These are phyloP conservation scores for Exophiala bonariae DNA, from an alignment of 2,329 filamentous ascomycete species.

Conservation along the genomic window DNA sequence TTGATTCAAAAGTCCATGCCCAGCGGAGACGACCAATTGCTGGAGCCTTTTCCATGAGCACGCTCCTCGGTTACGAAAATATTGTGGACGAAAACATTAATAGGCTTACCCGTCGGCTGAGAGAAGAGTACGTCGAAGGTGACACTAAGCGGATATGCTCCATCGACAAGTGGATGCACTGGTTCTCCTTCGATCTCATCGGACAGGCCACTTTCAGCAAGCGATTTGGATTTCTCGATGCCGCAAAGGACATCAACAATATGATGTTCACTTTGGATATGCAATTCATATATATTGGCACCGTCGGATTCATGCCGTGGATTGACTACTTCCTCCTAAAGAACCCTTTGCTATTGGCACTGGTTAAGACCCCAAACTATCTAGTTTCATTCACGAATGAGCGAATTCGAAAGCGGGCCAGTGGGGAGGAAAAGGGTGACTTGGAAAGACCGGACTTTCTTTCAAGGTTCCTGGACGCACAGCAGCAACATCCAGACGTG, in stretches of 20 bases:
- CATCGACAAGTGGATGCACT: conserved; percentile 35
- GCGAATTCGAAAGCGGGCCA: conserved; percentile 8
- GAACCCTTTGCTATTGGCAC: conserved; percentile 62
- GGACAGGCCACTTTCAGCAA: conserved; percentile 34
- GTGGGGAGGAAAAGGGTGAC: conserved; percentile 4
- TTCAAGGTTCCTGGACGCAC: conserved; percentile 16
- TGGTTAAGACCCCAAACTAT: background rate
- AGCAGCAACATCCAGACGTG: background rate
- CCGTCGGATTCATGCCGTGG: conserved; percentile 70
- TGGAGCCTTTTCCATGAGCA: conserved; percentile 56
- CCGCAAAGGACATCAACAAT: conserved; percentile 31
- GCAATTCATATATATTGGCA: conserved; percentile 6
- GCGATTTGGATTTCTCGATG: conserved; percentile 32
- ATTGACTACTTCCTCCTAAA: conserved; percentile 71
- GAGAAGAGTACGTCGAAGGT: background rate
- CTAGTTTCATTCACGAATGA: conserved; percentile 1
- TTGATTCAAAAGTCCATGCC: conserved; percentile 71
- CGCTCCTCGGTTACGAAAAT: background rate
- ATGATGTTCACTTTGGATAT: conserved; percentile 26
- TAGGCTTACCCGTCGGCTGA: background rate
- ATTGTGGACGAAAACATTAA: background rate
- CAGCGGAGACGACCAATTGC: conserved; percentile 73
- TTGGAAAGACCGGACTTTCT: conserved; percentile 18
- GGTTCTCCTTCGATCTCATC: conserved; percentile 33
- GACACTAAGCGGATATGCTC: background rate